Evolutionary conservation across 2,329 filamentous ascomycete genomes (phyloP).

Genomic region (Alternaria arborescens): DNA sequence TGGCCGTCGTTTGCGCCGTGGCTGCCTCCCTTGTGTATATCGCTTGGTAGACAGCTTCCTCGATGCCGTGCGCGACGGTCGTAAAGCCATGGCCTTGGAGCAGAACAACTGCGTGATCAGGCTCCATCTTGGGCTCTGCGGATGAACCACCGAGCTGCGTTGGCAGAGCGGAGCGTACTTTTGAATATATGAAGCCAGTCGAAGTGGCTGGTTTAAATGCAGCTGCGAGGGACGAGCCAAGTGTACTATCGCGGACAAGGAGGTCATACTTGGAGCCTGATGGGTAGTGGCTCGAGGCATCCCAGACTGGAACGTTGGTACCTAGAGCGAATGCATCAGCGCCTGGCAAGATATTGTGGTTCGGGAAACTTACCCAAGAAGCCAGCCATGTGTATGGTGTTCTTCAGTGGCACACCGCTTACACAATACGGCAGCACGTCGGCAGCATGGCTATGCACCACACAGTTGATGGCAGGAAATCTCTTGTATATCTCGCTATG

Average conservation of each 20-base stretch:
- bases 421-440: conserved; percentile 56
- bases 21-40: conserved; percentile 55
- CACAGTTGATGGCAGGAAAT: conserved; percentile 54
- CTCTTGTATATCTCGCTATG: conserved; percentile 58
- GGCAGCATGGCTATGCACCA: conserved; percentile 55
- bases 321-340: conserved; percentile 26
- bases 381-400: conserved; percentile 54
- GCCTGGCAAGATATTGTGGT: not conserved
- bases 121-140: conserved; percentile 42
- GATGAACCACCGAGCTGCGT: conserved; percentile 43
- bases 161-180: conserved; percentile 48
- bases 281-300: conserved; percentile 40
- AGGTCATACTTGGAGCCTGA: conserved; percentile 45
- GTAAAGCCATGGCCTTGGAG: conserved; percentile 59
- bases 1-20: conserved; percentile 52
- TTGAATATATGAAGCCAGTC: conserved; percentile 50
- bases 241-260: conserved; percentile 43
- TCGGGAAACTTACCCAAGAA: conserved; percentile 48
- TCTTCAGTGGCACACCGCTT: conserved; percentile 51
- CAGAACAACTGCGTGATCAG: conserved; percentile 49
- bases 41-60: conserved; percentile 57
- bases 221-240: conserved; percentile 49
- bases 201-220: conserved; percentile 50
- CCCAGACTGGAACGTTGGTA: conserved; percentile 48
- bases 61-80: conserved; percentile 52